Conservation (phyloP, 805 yeast genomes). For the Saccharomycopsis guyanensis region DNA sequence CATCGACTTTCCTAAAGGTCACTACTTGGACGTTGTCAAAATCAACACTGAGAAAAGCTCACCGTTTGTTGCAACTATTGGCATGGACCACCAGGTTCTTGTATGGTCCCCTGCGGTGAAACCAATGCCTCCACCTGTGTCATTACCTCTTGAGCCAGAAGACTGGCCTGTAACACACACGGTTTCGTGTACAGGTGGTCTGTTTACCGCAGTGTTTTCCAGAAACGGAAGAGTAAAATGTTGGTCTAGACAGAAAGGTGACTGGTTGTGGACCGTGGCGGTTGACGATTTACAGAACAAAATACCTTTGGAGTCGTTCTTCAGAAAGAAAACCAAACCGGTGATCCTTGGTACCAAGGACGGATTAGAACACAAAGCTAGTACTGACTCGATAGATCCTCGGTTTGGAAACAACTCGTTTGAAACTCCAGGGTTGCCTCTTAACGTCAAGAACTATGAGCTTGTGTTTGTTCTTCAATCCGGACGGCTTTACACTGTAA, state of each 20-base stretch:
- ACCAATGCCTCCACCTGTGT: slow-evolving; percentile 41
- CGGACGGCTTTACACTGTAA: slow-evolving; percentile 43
- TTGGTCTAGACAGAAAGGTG: slow-evolving; percentile 47
- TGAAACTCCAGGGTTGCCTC: slow-evolving; percentile 19
- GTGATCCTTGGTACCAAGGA: slow-evolving; percentile 24
- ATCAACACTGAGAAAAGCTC: slow-evolving; percentile 50
- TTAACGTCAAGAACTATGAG: slow-evolving; percentile 31
- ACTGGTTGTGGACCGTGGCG: slow-evolving; percentile 49
- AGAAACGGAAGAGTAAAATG: slow-evolving; percentile 48
- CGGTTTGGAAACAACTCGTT: slow-evolving; percentile 18
- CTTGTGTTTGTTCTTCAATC: slow-evolving; percentile 44
- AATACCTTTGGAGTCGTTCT: slow-evolving; percentile 49
- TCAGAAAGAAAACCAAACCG: slow-evolving; percentile 45
- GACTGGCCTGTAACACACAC: slow-evolving; percentile 59
- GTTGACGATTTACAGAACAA: slow-evolving; percentile 30
- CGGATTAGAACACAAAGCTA: no score
- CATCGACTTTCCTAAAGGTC: slow-evolving; percentile 35
- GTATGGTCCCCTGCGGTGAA: slow-evolving; percentile 64
- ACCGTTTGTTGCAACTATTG: slow-evolving; percentile 62
- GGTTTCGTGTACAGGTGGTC: slow-evolving; percentile 51
- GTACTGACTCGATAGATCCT: not conserved
- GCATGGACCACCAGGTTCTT: slow-evolving; percentile 62
- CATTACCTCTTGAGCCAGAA: slow-evolving; percentile 34
- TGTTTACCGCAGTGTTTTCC: slow-evolving; percentile 47
- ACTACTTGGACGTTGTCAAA: slow-evolving; percentile 54